Base-by-base conservation (phyloP, 352 stramenopile genomes). In the Phytophthora macrochlamydospora region DNA sequence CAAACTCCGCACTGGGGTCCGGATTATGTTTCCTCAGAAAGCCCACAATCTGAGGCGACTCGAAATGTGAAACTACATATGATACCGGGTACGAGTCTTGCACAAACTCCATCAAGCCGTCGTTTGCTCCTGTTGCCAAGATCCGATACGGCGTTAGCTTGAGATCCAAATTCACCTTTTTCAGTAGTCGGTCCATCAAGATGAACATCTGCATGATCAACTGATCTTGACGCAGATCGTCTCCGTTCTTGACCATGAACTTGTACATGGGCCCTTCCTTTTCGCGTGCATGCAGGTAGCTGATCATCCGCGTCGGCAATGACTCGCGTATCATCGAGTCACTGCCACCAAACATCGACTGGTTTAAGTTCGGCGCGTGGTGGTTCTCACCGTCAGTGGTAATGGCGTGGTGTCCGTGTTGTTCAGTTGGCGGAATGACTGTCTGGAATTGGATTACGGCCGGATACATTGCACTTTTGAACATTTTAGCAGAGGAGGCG, bases 121-220 rank as follows among this genome's bases (percentile, higher is more conserved):
- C 93, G 52, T 87, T 97, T 13, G 91, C 81, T 14, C 87, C 89
- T 0, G 90, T 97, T 1, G 90, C 89, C 8, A 97, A 76, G 53
- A 97, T 94, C 7, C 89, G 82, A 72, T 99, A 99, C 18, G 97
- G 97, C 2, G 92, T 98, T 37, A 99, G 80, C 67, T 98, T 91
- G 14, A 99, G 80, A 69, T 99, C 97, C 46, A 99, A 67, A 57
- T 99, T 99, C 18, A 99, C 97, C 43, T 98, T 95, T 79, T 99
- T 99, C 38, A 99, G 81, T 33, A 99, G 75, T 6, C 96, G 87
- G 72, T 99, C 98, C 97, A 99, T 99, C 31, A 99, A 80, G 54
- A 98, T 97, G 59, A 99, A 98, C 93, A 99, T 98, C 83, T 99
- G 98, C 73, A 99, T 99, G 54, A 99, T 97, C 53, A 99, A 84